phyloP scores from a whole-genome alignment of 495 filamentous ascomycete genomes.

The Aspergillus incahuasiensis region DNA sequence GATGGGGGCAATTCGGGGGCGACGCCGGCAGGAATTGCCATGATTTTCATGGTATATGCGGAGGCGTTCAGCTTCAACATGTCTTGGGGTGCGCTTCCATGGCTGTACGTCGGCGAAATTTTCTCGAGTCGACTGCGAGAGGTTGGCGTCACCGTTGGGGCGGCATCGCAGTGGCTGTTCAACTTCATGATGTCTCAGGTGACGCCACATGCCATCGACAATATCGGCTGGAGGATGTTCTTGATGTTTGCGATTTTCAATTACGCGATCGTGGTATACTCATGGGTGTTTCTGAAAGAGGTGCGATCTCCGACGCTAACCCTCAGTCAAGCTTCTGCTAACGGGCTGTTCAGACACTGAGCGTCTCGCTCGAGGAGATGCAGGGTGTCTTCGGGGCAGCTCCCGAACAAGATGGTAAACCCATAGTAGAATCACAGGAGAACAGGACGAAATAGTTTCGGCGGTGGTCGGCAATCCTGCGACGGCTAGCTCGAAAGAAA shows the following conservation, averaged over 20 bases:
- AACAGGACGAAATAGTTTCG: background rate
- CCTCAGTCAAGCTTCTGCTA: background rate
- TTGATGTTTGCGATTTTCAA: conserved; percentile 55
- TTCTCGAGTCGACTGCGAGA: conserved; percentile 50
- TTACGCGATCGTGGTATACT: conserved; percentile 39
- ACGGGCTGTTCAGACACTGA: conserved; percentile 19
- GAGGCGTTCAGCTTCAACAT: conserved; percentile 44
- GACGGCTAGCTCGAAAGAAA: background rate
- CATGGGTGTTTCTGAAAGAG: conserved; percentile 47
- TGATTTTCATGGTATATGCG: conserved; percentile 47
- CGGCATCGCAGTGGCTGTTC: conserved; percentile 53
- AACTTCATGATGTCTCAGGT: conserved; percentile 52
- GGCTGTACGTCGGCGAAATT: conserved; percentile 48
- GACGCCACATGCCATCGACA: conserved; percentile 47
- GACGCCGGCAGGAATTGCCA: conserved; percentile 37
- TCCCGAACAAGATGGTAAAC: background rate
- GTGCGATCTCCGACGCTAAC: conserved; percentile 13
- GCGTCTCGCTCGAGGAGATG: conserved; percentile 37
- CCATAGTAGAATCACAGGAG: background rate
- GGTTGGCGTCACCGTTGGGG: conserved; percentile 40
- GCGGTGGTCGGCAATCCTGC: background rate
- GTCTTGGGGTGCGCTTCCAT: conserved; percentile 33
- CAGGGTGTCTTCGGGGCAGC: conserved; percentile 30
- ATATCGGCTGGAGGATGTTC: conserved; percentile 50
- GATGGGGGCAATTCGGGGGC: conserved; percentile 19